Percentiles rank a stretch among this genome's conserved stretches.
These are phyloP conservation scores for Trichoderma virens DNA, from an alignment of 495 filamentous ascomycete species.

Conservation along the genomic window DNA sequence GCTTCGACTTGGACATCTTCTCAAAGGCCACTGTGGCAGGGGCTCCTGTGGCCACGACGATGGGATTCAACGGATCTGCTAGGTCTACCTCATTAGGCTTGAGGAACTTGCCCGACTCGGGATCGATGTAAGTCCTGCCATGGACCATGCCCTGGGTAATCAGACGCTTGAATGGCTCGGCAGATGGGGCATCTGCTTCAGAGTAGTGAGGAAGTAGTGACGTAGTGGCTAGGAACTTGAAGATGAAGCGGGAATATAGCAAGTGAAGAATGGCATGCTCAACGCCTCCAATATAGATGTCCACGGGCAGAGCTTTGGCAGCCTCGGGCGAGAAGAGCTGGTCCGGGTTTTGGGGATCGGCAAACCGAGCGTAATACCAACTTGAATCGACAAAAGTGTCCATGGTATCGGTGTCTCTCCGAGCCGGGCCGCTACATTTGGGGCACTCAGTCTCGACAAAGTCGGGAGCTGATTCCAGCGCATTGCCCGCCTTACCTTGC, in stretches of 20 bases:
- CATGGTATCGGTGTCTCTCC: conserved; percentile 89
- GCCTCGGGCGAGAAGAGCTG: conserved; percentile 51
- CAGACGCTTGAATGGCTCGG: conserved; percentile 73
- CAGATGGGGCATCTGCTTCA: conserved; percentile 24
- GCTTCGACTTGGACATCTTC: conserved; percentile 95
- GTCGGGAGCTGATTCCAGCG: conserved; percentile 59
- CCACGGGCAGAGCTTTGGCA: conserved; percentile 56
- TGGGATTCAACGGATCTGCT: conserved; percentile 45
- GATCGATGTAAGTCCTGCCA: conserved; percentile 73
- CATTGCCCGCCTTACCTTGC: conserved; percentile 64
- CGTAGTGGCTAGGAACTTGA: conserved; percentile 68
- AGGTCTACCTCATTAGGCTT: conserved; percentile 70
- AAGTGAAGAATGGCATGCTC: conserved; percentile 89
- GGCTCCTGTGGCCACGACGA: conserved; percentile 50
- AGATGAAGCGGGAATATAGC: conserved; percentile 86
- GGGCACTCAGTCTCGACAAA: conserved; percentile 75
- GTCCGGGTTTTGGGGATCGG: conserved; percentile 57
- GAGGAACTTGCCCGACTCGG: conserved; percentile 65
- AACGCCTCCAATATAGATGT: conserved; percentile 79
- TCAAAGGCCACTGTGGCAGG: conserved; percentile 60
- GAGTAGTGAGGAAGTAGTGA: conserved; percentile 20
- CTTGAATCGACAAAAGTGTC: conserved; percentile 92
- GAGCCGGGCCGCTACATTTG: conserved; percentile 59
- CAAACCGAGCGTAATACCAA: conserved; percentile 82
- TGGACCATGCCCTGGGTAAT: conserved; percentile 91